Conservation (phyloP, 495 filamentous ascomycete genomes). For the Penicillium manginii region DNA sequence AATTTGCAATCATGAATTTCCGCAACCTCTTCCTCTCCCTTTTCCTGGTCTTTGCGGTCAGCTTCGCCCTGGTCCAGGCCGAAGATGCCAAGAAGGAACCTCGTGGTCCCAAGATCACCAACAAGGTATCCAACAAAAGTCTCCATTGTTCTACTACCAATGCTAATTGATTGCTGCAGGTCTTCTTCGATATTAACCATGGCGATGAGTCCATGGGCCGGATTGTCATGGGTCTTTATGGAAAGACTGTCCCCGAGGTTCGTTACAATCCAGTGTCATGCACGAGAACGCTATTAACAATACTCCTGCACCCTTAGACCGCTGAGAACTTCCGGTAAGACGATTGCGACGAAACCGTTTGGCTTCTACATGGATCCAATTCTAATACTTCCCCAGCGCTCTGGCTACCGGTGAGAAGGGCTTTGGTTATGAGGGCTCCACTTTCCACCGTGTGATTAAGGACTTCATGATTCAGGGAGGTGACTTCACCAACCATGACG, state of each 20-base stretch:
- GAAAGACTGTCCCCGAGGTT: constrained; percentile 95
- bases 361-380: not conserved
- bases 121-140: constrained; percentile 63
- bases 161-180: constrained; percentile 43
- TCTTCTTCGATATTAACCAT: constrained; percentile 94
- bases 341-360: not conserved
- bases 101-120: constrained; percentile 95
- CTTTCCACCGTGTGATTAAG: constrained; percentile 99
- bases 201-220: constrained; percentile 83
- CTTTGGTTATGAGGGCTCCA: constrained; percentile 92
- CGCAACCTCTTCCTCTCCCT: constrained; percentile 61
- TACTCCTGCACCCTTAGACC: constrained; percentile 54
- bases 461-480: constrained; percentile 99
- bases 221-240: constrained; percentile 93
- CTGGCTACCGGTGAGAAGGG: constrained; percentile 97
- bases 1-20: constrained; percentile 52
- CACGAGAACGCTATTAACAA: constrained; percentile 5
- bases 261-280: constrained; percentile 8
- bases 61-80: constrained; percentile 67
- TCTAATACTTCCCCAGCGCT: constrained; percentile 54
- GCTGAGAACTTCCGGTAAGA: constrained; percentile 91
- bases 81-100: constrained; percentile 69
- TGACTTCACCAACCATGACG: constrained; percentile 96
- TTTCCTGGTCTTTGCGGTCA: constrained; percentile 73
- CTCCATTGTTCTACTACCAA: not conserved